A percentile compares a stretch with the other conserved stretches of the same genome.
These are phyloP conservation scores for Starmera stellimalicola DNA, from an alignment of 1,139 yeast genomes.

Conservation along the genomic window DNA sequence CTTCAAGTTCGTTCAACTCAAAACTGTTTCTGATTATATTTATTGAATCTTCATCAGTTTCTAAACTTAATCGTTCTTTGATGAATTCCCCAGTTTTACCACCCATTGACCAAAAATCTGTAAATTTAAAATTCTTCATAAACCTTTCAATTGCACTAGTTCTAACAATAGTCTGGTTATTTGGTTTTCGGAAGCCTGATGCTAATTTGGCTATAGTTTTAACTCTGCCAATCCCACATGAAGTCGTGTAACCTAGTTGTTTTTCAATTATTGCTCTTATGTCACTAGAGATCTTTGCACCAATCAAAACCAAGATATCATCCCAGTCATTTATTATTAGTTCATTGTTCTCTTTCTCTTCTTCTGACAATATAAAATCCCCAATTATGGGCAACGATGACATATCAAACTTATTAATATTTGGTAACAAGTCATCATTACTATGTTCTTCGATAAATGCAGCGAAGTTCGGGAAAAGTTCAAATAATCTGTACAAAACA, in stretches of 20 bases:
- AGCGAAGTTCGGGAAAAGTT: conserved; percentile 26
- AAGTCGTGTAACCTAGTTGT: conserved; percentile 71
- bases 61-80: conserved; percentile 33
- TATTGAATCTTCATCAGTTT: conserved; percentile 30
- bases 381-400: conserved; percentile 9
- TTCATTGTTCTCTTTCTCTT: conserved; percentile 11
- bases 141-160: conserved; percentile 41
- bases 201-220: conserved; percentile 84
- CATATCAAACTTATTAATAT: conserved; percentile 8
- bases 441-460: conserved; percentile 12
- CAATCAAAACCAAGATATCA: conserved; percentile 61
- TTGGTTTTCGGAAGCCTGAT: conserved; percentile 78
- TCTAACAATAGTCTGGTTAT: conserved; percentile 70
- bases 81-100: conserved; percentile 77
- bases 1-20: conserved; percentile 24
- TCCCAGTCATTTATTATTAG: conserved; percentile 63
- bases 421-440: conserved; percentile 36
- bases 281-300: conserved; percentile 45
- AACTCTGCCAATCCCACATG: conserved; percentile 77
- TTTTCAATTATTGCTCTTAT: conserved; percentile 44
- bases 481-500: conserved; percentile 14
- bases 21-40: conserved; percentile 31
- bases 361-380: conserved; percentile 9
- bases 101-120: conserved; percentile 84
- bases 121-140: conserved; percentile 49